A percentile compares a stretch with the other conserved stretches of the same genome.
Evolutionary conservation across 108 stramenopile genomes (phyloP).

Genomic region (Skeletonema costatum): DNA sequence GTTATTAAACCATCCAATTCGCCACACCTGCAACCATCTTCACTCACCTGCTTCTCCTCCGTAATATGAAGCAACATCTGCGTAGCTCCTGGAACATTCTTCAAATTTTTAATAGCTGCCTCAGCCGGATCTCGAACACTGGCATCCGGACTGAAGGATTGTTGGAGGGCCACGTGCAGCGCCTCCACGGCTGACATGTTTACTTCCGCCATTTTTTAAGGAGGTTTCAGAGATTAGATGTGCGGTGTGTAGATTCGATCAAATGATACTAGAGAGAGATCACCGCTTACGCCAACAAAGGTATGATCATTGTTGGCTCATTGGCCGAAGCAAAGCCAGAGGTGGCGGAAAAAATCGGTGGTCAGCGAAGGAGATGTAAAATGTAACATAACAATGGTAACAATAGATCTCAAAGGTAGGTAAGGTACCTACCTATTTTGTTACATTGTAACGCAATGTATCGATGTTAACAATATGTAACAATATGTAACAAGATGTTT

Average conservation of each 20-base stretch:
- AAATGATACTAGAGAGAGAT: neutral
- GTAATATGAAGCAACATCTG: constrained; percentile 80
- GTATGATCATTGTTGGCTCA: no score
- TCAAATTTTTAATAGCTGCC: constrained; percentile 81
- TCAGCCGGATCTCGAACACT: constrained; percentile 81
- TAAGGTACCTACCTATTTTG: no score
- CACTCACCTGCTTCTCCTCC: constrained; percentile 84
- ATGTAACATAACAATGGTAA: no score
- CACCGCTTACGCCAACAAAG: neutral
- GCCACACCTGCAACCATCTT: neutral
- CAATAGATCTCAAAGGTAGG: no score
- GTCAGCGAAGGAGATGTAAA: no score
- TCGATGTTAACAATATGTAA: no score
- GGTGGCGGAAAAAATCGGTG: no score
- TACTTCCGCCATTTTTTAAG: neutral
- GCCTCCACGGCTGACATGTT: constrained; percentile 71
- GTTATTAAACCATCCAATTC: neutral
- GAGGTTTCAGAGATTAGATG: neutral
- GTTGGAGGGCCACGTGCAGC: constrained; percentile 86
- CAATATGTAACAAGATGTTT: no score
- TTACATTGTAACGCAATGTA: no score
- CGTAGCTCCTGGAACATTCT: constrained; percentile 79
- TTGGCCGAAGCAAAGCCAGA: no score
- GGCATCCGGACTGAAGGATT: constrained; percentile 86
- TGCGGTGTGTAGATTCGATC: neutral